Evolutionary conservation across 495 filamentous ascomycete genomes (phyloP).

Genomic region (Aspergillus conjunctus): DNA sequence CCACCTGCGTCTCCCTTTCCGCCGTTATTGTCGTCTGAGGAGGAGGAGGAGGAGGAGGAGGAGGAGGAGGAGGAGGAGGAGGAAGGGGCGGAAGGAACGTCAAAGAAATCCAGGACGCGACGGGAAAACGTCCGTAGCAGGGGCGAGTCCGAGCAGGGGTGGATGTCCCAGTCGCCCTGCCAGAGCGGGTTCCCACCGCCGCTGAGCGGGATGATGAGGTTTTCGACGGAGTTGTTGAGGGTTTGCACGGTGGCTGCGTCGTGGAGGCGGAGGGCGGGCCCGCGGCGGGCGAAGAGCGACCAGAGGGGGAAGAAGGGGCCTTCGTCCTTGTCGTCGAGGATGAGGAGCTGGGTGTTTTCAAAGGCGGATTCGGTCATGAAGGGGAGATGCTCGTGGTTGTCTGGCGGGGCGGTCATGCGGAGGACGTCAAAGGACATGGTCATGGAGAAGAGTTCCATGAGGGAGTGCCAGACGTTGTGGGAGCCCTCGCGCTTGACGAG

Average conservation of each 20-base stretch:
- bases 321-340: slow-evolving; percentile 37
- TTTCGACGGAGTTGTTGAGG: slow-evolving; percentile 22
- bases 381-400: slow-evolving; percentile 4
- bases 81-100: slow-evolving; percentile 4
- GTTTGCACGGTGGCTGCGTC: slow-evolving; percentile 17
- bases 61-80: not conserved
- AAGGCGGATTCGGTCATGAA: slow-evolving; percentile 26
- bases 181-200: slow-evolving; percentile 43
- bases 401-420: slow-evolving; percentile 24
- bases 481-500: slow-evolving; percentile 41
- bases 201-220: slow-evolving; percentile 41
- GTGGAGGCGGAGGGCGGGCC: slow-evolving; percentile 27
- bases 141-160: slow-evolving; percentile 30
- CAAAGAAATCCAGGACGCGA: slow-evolving; percentile 32
- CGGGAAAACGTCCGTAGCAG: slow-evolving; percentile 33
- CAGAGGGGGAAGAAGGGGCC: slow-evolving; percentile 41
- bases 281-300: slow-evolving; percentile 33
- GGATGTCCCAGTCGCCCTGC: slow-evolving; percentile 36
- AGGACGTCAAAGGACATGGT: slow-evolving; percentile 39
- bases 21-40: too few species aligned
- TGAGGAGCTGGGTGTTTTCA: slow-evolving; percentile 35
- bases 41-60: not conserved
- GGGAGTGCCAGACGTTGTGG: slow-evolving; percentile 41
- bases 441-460: slow-evolving; percentile 44
- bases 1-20: too few species aligned